Evolutionary conservation across 1,284 basidiomycete species (phyloP), one percentile per base, ranked within the genome.

Genomic region (Apiotrichum laibachii): DNA sequence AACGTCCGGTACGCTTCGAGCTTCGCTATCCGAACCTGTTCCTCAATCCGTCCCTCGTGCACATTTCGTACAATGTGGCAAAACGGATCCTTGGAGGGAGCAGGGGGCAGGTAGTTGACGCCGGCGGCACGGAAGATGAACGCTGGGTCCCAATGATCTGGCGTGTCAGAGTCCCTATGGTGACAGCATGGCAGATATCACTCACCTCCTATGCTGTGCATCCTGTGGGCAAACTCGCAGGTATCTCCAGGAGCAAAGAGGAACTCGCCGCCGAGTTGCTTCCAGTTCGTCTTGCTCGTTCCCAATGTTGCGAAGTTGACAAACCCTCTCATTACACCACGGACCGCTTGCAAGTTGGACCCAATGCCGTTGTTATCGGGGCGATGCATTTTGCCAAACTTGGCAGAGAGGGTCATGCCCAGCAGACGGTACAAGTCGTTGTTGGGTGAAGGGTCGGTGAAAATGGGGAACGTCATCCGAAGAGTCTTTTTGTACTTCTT

Each of bases 191-290:
- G 19, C 26, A 33, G 2, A 33, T 13, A 22, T 11, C 12, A 47
- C 47, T 35, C 18, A 49, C 37, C 50, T 39, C 47, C 47, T 18
- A 35, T 35, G 18, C 35, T 33, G 33, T 35, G 15, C 78, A 79
- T 79, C 16, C 77, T 68, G 56, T 78, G 77, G 4, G 76, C 76
- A 59, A 78, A 78, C 9, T 72, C 68, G 60, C 73, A 75, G 16
- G 62, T 64, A 51, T 65, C 70, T 1, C 71, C 69, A 1, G 71
- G 69, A 0, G 60, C 59, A 12, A 78, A 61, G 33, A 77, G 65
- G 59, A 77, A 77, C 59, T 79, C 77, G 37, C 78, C 78, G 9
- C 77, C 78, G 4, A 77, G 67, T 51, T 79, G 78, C 7, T 65
- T 66, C 12, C 72, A 57, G 22, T 68, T 71, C 15, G 18, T 5